Conservation (phyloP, 108 stramenopile genomes). For the Licmophora abbreviata region DNA sequence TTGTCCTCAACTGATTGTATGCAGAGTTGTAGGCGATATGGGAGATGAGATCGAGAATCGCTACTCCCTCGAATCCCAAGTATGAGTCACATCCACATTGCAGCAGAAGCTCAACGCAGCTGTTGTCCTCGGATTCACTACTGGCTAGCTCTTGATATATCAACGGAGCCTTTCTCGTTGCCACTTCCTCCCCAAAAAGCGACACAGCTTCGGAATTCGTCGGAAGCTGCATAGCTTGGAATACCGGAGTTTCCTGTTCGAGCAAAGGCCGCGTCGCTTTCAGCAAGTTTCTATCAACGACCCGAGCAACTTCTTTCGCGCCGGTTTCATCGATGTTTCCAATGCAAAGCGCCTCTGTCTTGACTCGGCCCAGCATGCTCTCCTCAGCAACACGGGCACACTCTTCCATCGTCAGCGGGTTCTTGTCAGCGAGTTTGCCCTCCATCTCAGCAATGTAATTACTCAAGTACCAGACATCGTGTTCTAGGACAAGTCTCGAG, state of each 20-base stretch:
- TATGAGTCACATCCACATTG: conserved; percentile 61
- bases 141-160: conserved; percentile 61
- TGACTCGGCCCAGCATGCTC: conserved; percentile 51
- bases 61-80: conserved; percentile 70
- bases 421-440: conserved; percentile 47
- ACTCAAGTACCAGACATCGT: conserved; percentile 75
- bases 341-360: conserved; percentile 66
- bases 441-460: conserved; percentile 78
- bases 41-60: conserved; percentile 62
- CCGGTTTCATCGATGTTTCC: conserved; percentile 78
- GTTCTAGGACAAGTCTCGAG: conserved; percentile 61
- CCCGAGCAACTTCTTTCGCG: conserved; percentile 37
- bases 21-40: conserved; percentile 82
- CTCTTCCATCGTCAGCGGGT: conserved; percentile 77
- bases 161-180: conserved; percentile 32
- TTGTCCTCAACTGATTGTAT: conserved; percentile 76
- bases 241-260: conserved; percentile 58
- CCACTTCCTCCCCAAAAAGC: conserved; percentile 54
- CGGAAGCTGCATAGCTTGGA: conserved; percentile 66
- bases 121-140: conserved; percentile 71
- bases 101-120: conserved; percentile 65
- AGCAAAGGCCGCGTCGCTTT: conserved; percentile 30
- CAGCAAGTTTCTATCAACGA: conserved; percentile 49
- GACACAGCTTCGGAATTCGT: conserved; percentile 53
- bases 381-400: conserved; percentile 64